phyloP scores from a whole-genome alignment of 805 yeast species.

The Candida khao-thaluensis region DNA sequence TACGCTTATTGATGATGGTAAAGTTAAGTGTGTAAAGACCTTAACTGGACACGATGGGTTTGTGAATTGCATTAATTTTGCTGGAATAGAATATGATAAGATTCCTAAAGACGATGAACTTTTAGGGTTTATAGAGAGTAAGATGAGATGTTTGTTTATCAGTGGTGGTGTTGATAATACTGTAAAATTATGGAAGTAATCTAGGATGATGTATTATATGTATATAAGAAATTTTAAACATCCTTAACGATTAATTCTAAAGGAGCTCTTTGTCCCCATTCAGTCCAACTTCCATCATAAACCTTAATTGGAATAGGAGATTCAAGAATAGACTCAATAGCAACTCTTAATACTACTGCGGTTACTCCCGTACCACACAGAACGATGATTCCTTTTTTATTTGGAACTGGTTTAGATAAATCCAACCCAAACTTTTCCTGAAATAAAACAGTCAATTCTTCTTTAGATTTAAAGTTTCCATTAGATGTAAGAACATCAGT shows the following conservation, averaged over 20 bases:
- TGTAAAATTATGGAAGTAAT: slow-evolving; percentile 51
- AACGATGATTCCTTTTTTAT: slow-evolving; percentile 64
- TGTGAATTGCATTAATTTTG: slow-evolving; percentile 60
- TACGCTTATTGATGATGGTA: slow-evolving; percentile 35
- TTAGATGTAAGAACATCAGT: slow-evolving; percentile 51
- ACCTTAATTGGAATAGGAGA: slow-evolving; percentile 39
- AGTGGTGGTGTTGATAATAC: slow-evolving; percentile 64
- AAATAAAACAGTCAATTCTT: slow-evolving; percentile 49
- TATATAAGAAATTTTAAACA: slow-evolving; percentile 1
- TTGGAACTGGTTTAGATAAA: slow-evolving; percentile 22
- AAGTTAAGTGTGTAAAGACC: slow-evolving; percentile 45
- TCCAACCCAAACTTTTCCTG: slow-evolving; percentile 30
- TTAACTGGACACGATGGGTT: slow-evolving; percentile 73
- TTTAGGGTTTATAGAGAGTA: slow-evolving; percentile 35
- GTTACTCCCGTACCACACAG: slow-evolving; percentile 98
- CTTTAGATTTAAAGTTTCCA: slow-evolving; percentile 47
- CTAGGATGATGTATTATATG: slow-evolving; percentile 3
- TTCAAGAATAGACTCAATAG: slow-evolving; percentile 43
- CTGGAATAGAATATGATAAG: slow-evolving; percentile 33
- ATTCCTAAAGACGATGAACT: slow-evolving; percentile 23
- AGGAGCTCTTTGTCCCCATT: slow-evolving; percentile 79
- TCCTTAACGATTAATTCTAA: slow-evolving; percentile 42
- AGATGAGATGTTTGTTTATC: slow-evolving; percentile 61
- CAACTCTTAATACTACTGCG: slow-evolving; percentile 82
- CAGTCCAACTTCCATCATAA: slow-evolving; percentile 85